Conservation (phyloP, 768 basidiomycete genomes). For the Leccinum subgranulosum region DNA sequence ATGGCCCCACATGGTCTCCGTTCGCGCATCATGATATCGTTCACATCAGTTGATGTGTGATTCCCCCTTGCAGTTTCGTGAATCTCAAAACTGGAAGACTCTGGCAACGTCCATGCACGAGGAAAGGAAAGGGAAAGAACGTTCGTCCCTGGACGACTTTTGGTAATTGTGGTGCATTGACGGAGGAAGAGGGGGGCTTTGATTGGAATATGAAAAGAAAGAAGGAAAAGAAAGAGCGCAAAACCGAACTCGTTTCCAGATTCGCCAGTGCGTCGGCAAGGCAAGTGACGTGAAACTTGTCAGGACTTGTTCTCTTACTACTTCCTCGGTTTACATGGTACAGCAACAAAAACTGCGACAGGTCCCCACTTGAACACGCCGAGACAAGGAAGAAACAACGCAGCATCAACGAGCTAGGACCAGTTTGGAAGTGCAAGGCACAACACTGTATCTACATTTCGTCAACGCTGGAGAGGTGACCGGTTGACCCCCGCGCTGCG, state of each 20-base stretch:
- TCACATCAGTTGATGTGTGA: background rate
- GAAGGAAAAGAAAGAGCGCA: background rate
- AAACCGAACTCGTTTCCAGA: background rate
- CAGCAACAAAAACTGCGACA: constrained; percentile 3
- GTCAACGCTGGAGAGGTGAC: background rate
- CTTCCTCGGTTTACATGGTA: background rate
- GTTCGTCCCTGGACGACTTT: constrained; percentile 6
- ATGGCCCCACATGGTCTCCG: background rate
- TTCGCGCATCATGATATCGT: constrained; percentile 1
- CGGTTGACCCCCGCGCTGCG: background rate
- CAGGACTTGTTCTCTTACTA: constrained; percentile 1
- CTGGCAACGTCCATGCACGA: background rate
- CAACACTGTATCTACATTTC: background rate
- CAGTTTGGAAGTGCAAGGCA: constrained; percentile 9
- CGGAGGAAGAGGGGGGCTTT: background rate
- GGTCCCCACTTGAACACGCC: constrained; percentile 8
- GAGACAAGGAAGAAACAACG: constrained; percentile 16
- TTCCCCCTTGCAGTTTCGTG: background rate
- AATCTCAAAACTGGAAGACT: constrained; percentile 7
- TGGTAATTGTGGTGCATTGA: background rate
- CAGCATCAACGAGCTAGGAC: constrained; percentile 1
- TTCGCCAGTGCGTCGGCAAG: constrained; percentile 11
- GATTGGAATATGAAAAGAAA: constrained; percentile 1
- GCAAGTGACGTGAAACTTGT: constrained; percentile 20
- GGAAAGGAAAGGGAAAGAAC: constrained; percentile 6